Evolutionary conservation across 2,329 filamentous ascomycete species (phyloP), one percentile per base, ranked within the genome.

Genomic region (Bipolaris zeicola): DNA sequence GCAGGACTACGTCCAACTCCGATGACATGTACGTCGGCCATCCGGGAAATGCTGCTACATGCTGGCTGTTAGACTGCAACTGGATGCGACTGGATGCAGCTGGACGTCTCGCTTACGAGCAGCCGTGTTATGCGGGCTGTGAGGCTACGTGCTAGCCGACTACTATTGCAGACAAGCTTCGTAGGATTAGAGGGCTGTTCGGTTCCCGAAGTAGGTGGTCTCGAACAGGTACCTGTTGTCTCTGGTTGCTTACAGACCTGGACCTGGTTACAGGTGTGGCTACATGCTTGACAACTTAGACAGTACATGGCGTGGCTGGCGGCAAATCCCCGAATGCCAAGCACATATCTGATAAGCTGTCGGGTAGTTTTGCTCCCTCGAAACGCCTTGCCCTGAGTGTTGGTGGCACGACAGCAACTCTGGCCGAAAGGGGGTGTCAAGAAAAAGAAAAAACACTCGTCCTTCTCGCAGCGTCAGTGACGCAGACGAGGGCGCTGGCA

Each of bases 321-420:
- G 33, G 38, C 26, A 41, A 52, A 53, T 44, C 49, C 50, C 54
- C 53, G 54, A 43, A 48, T 48, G 49, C 54, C 54, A 57, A 52
- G 42, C 16, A 5, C 16, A 33, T n/a, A 38, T 16, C 31, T 34
- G 49, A 55, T 55, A 46, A 48, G 49, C 24, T 22, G 54, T 31
- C 42, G 39, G 8, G 47, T 26, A 38, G 41, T 42, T 46, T 37
- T 34, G 38, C 48, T 43, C 38, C 28, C 33, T 34, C 31, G 28
- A 44, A 22, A 42, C 28, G 39, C 18, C 28, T 41, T 37, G 28
- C 47, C 37, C 14, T 33, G 18, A 38, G 18, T 50, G 47, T 22
- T 31, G 3, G 10, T 24, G 47, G 26, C 48, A 50, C 8, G 38
- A 34, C 26, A 43, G 48, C 31, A 20, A 14, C 28, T 26, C n/a